These are phyloP conservation scores for Trichoderma sp. DNA, from an alignment of 2,329 filamentous ascomycete genomes.

Conservation along the genomic window DNA sequence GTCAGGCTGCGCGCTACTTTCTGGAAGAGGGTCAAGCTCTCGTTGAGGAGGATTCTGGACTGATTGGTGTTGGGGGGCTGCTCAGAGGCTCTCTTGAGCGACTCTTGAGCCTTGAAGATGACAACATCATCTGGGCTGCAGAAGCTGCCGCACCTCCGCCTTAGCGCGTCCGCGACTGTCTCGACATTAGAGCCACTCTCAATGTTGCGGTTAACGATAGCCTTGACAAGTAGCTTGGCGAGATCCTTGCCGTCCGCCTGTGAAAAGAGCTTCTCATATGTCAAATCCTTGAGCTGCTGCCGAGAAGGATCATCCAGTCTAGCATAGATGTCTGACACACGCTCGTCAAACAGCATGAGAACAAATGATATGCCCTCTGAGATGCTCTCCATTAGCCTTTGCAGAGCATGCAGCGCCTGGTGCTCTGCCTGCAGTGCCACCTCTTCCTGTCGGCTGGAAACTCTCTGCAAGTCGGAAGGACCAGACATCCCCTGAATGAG, in stretches of 20 bases:
- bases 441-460: constrained; percentile 82
- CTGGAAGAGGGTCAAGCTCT: constrained; percentile 84
- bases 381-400: constrained; percentile 83
- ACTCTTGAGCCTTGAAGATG: constrained; percentile 97
- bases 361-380: constrained; percentile 97
- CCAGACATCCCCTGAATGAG: constrained; percentile 95
- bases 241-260: constrained; percentile 77
- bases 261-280: constrained; percentile 85
- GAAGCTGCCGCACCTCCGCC: constrained; percentile 91
- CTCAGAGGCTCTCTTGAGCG: constrained; percentile 83
- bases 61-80: constrained; percentile 71
- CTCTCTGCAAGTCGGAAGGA: constrained; percentile 76
- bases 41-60: constrained; percentile 77
- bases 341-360: constrained; percentile 89
- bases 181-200: constrained; percentile 96
- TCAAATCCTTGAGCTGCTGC: constrained; percentile 70
- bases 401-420: constrained; percentile 81
- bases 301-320: constrained; percentile 70
- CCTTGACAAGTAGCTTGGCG: constrained; percentile 92
- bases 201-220: constrained; percentile 97
- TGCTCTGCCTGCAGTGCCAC: constrained; percentile 91
- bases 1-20: constrained; percentile 82
- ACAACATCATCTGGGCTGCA: constrained; percentile 96
- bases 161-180: constrained; percentile 90
- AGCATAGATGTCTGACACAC: constrained; percentile 80